Evolutionary conservation across 2,329 filamentous ascomycete species (phyloP), one percentile per base, ranked within the genome.

Genomic region (Alternaria brassicicola): DNA sequence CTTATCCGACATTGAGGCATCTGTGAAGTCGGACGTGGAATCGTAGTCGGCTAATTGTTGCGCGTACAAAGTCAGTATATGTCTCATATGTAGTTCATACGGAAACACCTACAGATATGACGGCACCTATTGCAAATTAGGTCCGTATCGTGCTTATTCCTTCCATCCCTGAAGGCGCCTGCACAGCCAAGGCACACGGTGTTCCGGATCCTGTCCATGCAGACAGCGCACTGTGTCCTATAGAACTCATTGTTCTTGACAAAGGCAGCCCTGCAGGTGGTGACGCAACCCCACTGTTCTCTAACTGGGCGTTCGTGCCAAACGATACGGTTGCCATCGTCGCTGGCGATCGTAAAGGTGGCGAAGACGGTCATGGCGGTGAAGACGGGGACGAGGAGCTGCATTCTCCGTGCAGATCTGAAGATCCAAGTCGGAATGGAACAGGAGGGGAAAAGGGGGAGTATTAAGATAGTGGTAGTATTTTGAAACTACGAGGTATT

Each of bases 241-340:
- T 35, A 23, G 19, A 47, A 47, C 28, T 47, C 43, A 21, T 6
- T 33, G 21, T 31, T 31, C 19, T 47, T 33, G 21, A 21, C 30
- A 19, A 15, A 35, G 6, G 43, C 19, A 21, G 30, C 28, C 19
- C 17, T 33, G 43, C 43, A 47, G 30, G 28, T 33, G 19, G 31
- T 33, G 21, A 47, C 31, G 43, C 43, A 47, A 19, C 43, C 43
- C 19, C 31, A 33, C 30, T 47, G 43, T 19, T 47, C 43, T 17
- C n/a, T 47, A 19, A 47, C 43, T 31, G 43, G 43, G 43, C 43
- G 43, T 33, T 47, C 43, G 30, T 47, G 43, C 43, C 43, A 47
- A 23, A 47, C 43, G 15, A 47, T 47, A 9, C 43, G 30, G 43
- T 47, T 10, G 21, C 19, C 10, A n/a, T 21, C 13, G 30, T n/a